These are phyloP conservation scores for Imleria badia DNA, from an alignment of 768 basidiomycete species.

Conservation along the genomic window DNA sequence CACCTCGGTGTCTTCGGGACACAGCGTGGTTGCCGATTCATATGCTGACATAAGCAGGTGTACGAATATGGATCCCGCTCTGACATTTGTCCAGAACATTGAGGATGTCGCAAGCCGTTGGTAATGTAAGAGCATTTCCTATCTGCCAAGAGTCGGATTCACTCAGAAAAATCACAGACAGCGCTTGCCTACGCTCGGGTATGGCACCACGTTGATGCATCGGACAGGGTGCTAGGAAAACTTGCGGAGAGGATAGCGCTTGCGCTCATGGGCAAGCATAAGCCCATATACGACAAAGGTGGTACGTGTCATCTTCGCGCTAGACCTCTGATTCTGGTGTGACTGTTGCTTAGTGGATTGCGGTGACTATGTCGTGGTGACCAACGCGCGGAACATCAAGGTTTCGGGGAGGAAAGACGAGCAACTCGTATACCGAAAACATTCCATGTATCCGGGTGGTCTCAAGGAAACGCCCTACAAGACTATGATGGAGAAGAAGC, in stretches of 20 bases:
- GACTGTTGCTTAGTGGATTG: conserved; percentile 71
- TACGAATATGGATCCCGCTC: background rate
- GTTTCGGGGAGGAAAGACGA: conserved; percentile 89
- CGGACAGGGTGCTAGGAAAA: conserved; percentile 90
- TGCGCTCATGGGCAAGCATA: conserved; percentile 98
- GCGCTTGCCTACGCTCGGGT: conserved; percentile 91
- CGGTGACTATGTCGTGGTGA: conserved; percentile 97
- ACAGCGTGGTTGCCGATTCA: no score
- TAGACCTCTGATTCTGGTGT: background rate
- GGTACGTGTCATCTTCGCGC: conserved; percentile 49
- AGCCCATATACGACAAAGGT: conserved; percentile 92
- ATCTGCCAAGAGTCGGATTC: background rate
- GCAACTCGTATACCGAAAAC: conserved; percentile 84
- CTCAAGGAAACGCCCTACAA: conserved; percentile 88
- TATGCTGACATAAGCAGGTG: background rate
- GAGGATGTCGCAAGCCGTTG: conserved; percentile 77
- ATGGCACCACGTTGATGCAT: conserved; percentile 95
- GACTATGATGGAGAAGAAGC: conserved; percentile 79
- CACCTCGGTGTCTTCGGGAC: no score
- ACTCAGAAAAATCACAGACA: conserved; percentile 55
- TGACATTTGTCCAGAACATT: background rate
- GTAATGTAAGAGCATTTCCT: conserved; percentile 59
- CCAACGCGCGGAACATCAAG: conserved; percentile 78
- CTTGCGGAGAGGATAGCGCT: conserved; percentile 92
- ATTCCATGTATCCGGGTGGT: conserved; percentile 92